Conservation (phyloP, 805 yeast species). For the Metschnikowia orientalis region DNA sequence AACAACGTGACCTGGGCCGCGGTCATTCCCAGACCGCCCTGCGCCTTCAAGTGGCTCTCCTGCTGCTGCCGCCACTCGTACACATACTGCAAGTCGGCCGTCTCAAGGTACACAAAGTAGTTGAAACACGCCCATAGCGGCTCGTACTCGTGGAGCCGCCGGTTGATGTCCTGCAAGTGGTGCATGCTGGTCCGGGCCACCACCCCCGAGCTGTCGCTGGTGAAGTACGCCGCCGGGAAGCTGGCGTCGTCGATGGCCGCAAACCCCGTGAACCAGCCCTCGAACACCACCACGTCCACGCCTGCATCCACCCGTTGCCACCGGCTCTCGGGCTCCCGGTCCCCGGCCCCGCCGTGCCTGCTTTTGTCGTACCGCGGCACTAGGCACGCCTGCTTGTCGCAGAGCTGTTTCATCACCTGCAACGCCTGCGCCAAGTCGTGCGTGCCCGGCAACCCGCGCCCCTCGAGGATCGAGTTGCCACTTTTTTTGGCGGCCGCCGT, state of each 20-base stretch:
- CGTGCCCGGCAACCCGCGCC: conserved; percentile 92
- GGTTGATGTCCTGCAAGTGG: conserved; percentile 45
- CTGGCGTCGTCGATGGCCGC: conserved; percentile 23
- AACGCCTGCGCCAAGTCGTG: conserved; percentile 62
- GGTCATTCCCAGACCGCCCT: conserved; percentile 73
- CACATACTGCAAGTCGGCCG: conserved; percentile 58
- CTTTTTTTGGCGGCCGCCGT: conserved; percentile 22
- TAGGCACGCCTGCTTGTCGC: conserved; percentile 20
- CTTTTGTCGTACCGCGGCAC: conserved; percentile 80
- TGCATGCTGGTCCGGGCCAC: conserved; percentile 22
- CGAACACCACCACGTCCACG: conserved; percentile 68
- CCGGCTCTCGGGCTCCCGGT: conserved; percentile 43
- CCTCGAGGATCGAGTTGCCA: conserved; percentile 55
- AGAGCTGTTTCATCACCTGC: conserved; percentile 30
- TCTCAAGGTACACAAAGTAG: conserved; percentile 56
- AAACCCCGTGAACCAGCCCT: conserved; percentile 95
- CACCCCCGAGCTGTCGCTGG: conserved; percentile 16
- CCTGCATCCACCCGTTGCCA: conserved; percentile 38
- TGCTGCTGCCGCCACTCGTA: conserved; percentile 77
- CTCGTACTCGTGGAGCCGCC: conserved; percentile 46
- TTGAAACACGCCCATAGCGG: conserved; percentile 56
- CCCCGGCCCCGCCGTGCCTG: conserved; percentile 69
- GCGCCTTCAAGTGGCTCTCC: conserved; percentile 55
- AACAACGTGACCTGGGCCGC: conserved; percentile 64
- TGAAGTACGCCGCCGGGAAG: conserved; percentile 20